Evolutionary conservation across 345 rosid species (phyloP), one percentile per base, ranked within the genome.

Genomic region (Eucalyptus cloeziana): DNA sequence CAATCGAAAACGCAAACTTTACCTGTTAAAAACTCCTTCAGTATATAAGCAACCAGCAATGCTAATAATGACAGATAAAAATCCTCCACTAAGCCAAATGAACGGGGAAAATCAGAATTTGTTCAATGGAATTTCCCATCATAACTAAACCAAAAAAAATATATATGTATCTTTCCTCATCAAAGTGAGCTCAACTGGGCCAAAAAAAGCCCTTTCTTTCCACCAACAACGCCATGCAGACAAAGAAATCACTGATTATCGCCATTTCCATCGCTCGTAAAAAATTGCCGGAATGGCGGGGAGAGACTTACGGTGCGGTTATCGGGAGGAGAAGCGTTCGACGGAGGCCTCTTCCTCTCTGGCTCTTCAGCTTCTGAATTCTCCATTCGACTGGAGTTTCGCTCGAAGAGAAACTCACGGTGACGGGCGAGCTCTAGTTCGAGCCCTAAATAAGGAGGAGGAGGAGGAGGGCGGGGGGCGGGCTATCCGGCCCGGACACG

Each of bases 331-430:
- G 91, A 92, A 33, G 93, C 89, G 86, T 92, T 93, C 76, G 94
- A 15, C 90, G 92, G 96, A 88, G 93, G 95, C 91, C 93, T 94
- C 94, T 94, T 96, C 93, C 93, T 95, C 89, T 93, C 95, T 89
- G 97, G 94, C 90, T 95, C 97, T 33, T 93, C 95, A 8, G 93
- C 85, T 86, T 95, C 97, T 13, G 92, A 85, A 87, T 90, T 93
- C 89, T 95, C 98, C 98, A 95, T 96, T 52, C 62, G 60, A n/a
- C 56, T n/a, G 22, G 11, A 16, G 40, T 86, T 17, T 16, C 87
- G 12, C 45, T 71, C 81, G 83, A 76, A 37, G 30, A 10, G 47
- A 24, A 37, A 76, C 47, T 40, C 4, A 22, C 27, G 47, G 83
- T 40, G 83, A 47, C 83, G 15, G 43, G 15, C 25, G 83, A 76